Base-by-base conservation (phyloP, 2,329 filamentous ascomycete species). In the Malbranchea cinnamomea region DNA sequence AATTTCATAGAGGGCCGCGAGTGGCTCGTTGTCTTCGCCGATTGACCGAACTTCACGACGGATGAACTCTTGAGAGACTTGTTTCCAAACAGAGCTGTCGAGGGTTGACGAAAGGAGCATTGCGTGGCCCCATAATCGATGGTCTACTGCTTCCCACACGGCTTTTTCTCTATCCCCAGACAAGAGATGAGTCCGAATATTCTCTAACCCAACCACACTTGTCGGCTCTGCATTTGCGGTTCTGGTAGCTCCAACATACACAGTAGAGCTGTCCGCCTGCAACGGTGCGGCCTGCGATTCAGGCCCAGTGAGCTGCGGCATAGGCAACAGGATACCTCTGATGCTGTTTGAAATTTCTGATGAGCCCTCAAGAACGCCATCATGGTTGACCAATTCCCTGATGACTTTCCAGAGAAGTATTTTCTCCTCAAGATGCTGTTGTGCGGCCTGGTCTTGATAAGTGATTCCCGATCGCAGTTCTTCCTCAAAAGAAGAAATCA, bases 1-100 rank as follows among this genome's bases (percentile, higher is more conserved):
- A 1, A 95, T 75, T 48, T 92, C 83, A 52, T 98, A 98, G 3
- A 98, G 59, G 0, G 87, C 83, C 17, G 87, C 85, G 26, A 98
- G 64, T 2, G 87, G 81, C 52, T 94, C 80, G 31, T 84, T 84
- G 43, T 78, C 81, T 31, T 76, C 73, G 2, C 80, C 74, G 3
- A 76, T 62, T 30, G 77, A 77, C 50, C 89, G 91, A 32, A 98
- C 82, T 52, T 98, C 89, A 46, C 91, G 85, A 41, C 84, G 78
- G 11, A 98, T 78, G 46, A 98, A 98, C 46, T 98, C 89, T 46
- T 92, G 84, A 1, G 84, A 74, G 15, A 98, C 85, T 49, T 91
- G 81, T 51, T 84, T 91, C 69, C 91, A 95, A 2, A 91, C 63
- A 4, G 66, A 60, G 25, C 62, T 65, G 13, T 82, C 79, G 27